Percentiles rank a stretch among this genome's conserved stretches.
phyloP scores from a whole-genome alignment of 352 stramenopile genomes.

The Phytophthora megakarya region DNA sequence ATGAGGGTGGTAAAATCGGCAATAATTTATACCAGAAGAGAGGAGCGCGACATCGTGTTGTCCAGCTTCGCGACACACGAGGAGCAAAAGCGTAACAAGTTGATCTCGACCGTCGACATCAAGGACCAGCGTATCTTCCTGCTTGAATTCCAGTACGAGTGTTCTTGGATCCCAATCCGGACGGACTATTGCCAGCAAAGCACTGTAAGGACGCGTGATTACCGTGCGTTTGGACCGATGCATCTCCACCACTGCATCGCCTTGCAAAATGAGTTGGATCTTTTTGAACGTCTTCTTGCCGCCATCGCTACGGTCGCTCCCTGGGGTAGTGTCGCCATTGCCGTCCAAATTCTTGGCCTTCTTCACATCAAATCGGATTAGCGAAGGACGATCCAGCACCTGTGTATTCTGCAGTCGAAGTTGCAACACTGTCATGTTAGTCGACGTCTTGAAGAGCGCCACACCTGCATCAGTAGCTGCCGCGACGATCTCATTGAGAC shows the following conservation, averaged over 20 bases:
- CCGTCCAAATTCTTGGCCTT: constrained; percentile 33
- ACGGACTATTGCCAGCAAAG: constrained; percentile 55
- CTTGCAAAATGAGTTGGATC: constrained; percentile 75
- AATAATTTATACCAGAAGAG: constrained; percentile 48
- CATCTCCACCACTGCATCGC: constrained; percentile 61
- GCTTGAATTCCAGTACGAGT: constrained; percentile 68
- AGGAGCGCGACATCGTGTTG: constrained; percentile 57
- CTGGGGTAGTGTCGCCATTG: constrained; percentile 24
- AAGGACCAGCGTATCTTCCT: constrained; percentile 60
- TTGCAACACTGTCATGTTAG: constrained; percentile 50
- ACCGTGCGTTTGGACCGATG: constrained; percentile 64
- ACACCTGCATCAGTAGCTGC: constrained; percentile 54
- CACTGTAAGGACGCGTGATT: constrained; percentile 58
- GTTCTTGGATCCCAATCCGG: constrained; percentile 60
- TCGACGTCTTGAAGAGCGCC: constrained; percentile 42
- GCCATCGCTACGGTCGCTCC: constrained; percentile 33
- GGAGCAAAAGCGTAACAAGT: constrained; percentile 65
- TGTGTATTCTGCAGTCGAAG: constrained; percentile 66
- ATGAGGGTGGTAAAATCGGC: constrained; percentile 68
- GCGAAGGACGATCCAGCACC: constrained; percentile 55
- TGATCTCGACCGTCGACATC: constrained; percentile 62
- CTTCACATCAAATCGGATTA: constrained; percentile 72
- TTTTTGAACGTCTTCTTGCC: constrained; percentile 43
- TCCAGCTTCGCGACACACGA: constrained; percentile 63
- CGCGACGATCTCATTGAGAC: constrained; percentile 58